Evolutionary conservation across 1,284 basidiomycete genomes (phyloP).

Genomic region (Hemileia vastatrix): DNA sequence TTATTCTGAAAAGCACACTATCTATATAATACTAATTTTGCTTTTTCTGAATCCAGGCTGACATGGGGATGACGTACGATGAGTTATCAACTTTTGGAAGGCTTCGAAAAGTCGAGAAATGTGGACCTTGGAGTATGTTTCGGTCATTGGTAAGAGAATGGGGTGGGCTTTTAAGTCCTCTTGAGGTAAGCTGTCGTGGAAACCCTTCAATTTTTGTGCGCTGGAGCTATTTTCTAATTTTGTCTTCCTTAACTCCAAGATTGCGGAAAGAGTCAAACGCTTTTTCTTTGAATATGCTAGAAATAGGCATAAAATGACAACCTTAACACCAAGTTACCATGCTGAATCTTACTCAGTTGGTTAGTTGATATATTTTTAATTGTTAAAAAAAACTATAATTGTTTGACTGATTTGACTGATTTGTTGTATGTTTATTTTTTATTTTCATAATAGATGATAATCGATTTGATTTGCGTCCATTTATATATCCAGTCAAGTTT

Average conservation of each 20-base stretch:
- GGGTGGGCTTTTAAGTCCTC: constrained; percentile 14
- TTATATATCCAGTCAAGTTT: constrained; percentile 22
- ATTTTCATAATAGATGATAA: constrained; percentile 11
- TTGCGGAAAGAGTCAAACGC: constrained; percentile 21
- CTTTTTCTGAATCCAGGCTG: constrained; percentile 8
- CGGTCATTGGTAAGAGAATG: constrained; percentile 17
- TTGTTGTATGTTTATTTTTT: neutral
- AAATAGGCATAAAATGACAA: constrained; percentile 23
- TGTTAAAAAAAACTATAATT: too few relatives aligned
- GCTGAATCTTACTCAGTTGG: constrained; percentile 20
- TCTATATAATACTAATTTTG: too few relatives aligned
- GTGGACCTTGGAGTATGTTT: constrained; percentile 22
- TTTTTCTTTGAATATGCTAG: constrained; percentile 22
- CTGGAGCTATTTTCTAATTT: too few relatives aligned
- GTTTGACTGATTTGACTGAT: too few relatives aligned
- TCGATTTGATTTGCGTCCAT: constrained; percentile 22
- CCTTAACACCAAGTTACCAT: constrained; percentile 22
- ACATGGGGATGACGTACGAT: constrained; percentile 23
- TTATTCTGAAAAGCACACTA: neutral
- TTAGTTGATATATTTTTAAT: neutral
- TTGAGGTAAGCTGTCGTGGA: neutral
- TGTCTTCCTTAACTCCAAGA: too few relatives aligned
- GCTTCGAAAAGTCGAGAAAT: constrained; percentile 21
- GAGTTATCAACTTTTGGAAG: constrained; percentile 20
- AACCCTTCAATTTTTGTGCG: neutral